Evolutionary conservation across 441 rosid genomes (phyloP).

Genomic region (Theobroma grandiflorum): DNA sequence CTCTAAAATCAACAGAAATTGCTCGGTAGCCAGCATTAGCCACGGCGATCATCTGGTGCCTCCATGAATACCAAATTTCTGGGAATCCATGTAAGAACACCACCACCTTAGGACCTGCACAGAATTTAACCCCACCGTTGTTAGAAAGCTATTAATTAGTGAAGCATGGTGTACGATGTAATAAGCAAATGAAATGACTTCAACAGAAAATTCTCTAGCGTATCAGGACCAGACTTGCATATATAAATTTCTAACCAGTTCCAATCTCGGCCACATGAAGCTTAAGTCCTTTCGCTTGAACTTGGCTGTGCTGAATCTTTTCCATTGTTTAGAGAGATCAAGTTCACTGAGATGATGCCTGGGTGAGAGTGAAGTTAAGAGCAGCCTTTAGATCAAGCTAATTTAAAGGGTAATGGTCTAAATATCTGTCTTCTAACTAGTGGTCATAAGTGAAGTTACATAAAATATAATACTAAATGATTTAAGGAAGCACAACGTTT

Average conservation of each 20-base stretch:
- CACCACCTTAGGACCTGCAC: slow-evolving; percentile 41
- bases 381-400: not conserved
- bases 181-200: not conserved
- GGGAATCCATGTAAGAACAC: slow-evolving; percentile 65
- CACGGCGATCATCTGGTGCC: slow-evolving; percentile 56
- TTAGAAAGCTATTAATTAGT: not conserved
- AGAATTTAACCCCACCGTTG: not conserved
- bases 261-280: slow-evolving; percentile 58
- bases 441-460: too few relatives aligned
- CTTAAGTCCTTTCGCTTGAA: slow-evolving; percentile 43
- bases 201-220: not conserved
- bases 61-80: slow-evolving; percentile 65
- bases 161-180: too few relatives aligned
- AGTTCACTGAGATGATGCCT: not conserved
- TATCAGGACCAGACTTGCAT: not conserved
- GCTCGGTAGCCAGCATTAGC: slow-evolving; percentile 52
- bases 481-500: too few relatives aligned
- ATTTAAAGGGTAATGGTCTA: not conserved
- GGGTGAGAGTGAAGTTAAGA: not conserved
- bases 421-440: too few relatives aligned
- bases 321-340: slow-evolving; percentile 31
- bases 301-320: slow-evolving; percentile 41
- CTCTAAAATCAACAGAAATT: slow-evolving; percentile 56
- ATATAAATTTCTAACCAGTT: slow-evolving; percentile 32
- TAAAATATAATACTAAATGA: too few relatives aligned